Base-by-base conservation (phyloP, 306 rosid species). In the Citrullus amarus region DNA sequence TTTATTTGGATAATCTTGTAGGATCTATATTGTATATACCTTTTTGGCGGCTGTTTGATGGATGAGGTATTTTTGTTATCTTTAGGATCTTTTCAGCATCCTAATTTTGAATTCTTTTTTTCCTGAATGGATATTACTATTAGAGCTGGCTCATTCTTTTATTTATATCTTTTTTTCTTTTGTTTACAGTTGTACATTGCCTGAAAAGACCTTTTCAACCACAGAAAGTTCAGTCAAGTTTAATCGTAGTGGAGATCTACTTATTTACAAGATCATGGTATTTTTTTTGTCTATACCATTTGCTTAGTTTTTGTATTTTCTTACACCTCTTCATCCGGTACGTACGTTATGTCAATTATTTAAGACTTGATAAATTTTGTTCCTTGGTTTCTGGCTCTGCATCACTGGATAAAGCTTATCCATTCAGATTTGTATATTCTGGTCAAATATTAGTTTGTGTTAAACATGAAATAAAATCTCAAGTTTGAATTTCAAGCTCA, bases 21-120 rank as follows among this genome's bases (percentile, higher is more conserved):
- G 97, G 90, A 71, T 83, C 80, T 70, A 74, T 28, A 68, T 46
- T 93, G 93, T 93, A 86, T 80, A 93, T 89, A 91, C 81, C 85
- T 84, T 86, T 89, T 83, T 57, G 57, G 84, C 80, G 82, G 87
- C 81, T 65, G 18, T 78, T 80, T 79, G 69, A 80, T 74, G 84
- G 86, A 85, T 44, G 86, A 88, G 96, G 90, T 83, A 82, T 68
- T 18, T 38, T n/a, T 5, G 48, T 61, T 63, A 38, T 66, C 43
- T 81, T 56, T 57, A 76, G 39, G 34, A 38, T 38, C 36, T 8
- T 41, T 48, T 38, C 69, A n/a, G 51, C 74, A 4, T 41, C 10
- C 9, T 17, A 16, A n/a, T 20, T 69, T 81, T 56, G 82, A 77
- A 79, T 70, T 81, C 44, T 74, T 77, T 80, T 69, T 75, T 46